phyloP scores from a whole-genome alignment of 2,329 filamentous ascomycete species.

The Epichloe elymi region DNA sequence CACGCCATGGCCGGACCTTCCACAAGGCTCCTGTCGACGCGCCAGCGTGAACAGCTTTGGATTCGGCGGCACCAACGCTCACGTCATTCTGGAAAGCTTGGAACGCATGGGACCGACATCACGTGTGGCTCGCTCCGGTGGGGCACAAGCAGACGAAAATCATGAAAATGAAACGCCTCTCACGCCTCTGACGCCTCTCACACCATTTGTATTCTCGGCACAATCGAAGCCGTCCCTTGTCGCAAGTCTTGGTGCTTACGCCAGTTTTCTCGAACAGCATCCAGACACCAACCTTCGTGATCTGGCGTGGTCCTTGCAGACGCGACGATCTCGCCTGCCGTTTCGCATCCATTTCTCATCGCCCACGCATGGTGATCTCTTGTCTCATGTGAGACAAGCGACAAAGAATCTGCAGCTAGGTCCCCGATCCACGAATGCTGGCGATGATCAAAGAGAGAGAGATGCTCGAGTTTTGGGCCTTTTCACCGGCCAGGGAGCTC shows the following conservation, averaged over 20 bases:
- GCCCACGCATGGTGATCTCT: neutral
- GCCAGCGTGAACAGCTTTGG: constrained; percentile 36
- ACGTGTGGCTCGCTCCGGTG: too few species aligned
- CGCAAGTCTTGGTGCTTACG: constrained; percentile 11
- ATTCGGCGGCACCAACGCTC: constrained; percentile 35
- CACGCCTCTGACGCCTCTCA: neutral
- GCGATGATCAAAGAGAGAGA: neutral
- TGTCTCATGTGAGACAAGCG: neutral
- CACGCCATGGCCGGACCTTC: constrained; percentile 11
- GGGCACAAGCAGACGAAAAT: neutral
- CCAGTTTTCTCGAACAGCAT: neutral
- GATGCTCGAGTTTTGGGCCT: constrained; percentile 7
- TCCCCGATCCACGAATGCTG: constrained; percentile 6
- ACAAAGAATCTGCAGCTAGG: neutral
- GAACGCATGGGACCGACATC: neutral
- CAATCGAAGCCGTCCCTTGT: constrained; percentile 16
- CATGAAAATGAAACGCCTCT: too few species aligned
- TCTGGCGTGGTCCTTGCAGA: constrained; percentile 2
- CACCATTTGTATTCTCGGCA: constrained; percentile 12
- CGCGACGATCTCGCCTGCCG: neutral
- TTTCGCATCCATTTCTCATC: neutral
- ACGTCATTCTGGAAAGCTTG: constrained; percentile 23
- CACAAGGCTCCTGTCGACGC: constrained; percentile 15
- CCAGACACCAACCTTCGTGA: neutral
- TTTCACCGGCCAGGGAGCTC: constrained; percentile 23